Evolutionary conservation across 768 basidiomycete genomes (phyloP).

Genomic region (Pisolithus sp.): DNA sequence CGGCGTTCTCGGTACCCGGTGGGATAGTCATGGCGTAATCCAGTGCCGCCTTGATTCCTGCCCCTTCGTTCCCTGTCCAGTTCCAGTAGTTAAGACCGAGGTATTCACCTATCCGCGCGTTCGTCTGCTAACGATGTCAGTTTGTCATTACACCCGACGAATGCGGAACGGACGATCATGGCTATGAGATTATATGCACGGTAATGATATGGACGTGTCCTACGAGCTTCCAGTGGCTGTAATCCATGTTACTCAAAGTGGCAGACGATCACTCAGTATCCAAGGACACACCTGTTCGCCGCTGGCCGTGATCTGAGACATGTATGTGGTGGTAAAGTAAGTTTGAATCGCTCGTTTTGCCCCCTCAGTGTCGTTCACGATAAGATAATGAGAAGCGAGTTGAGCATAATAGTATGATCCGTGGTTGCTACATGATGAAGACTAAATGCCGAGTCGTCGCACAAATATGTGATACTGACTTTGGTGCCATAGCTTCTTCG

Average conservation of each 20-base stretch:
- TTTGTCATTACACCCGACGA: background rate
- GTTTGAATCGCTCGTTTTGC: slow-evolving; percentile 40
- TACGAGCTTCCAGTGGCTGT: slow-evolving; percentile 53
- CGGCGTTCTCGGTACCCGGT: slow-evolving; percentile 25
- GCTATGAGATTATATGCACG: slow-evolving; percentile 62
- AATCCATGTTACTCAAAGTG: background rate
- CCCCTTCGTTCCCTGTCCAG: slow-evolving; percentile 39
- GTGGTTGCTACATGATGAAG: slow-evolving; percentile 46
- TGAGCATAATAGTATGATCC: slow-evolving; percentile 61
- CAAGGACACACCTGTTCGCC: slow-evolving; percentile 47
- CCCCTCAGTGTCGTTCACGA: slow-evolving; percentile 44
- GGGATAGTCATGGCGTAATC: slow-evolving; percentile 49
- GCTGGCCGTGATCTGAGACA: slow-evolving; percentile 45
- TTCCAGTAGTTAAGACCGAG: slow-evolving; percentile 44
- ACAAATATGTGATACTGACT: slow-evolving; percentile 35
- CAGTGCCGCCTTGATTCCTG: slow-evolving; percentile 53
- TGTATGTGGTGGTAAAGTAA: slow-evolving; percentile 47
- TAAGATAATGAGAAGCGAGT: slow-evolving; percentile 47
- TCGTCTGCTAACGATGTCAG: slow-evolving; percentile 34
- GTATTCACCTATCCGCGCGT: slow-evolving; percentile 47
- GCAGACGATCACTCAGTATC: background rate
- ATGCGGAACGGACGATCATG: slow-evolving; percentile 45
- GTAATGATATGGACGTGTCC: slow-evolving; percentile 63
- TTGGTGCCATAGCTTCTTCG: slow-evolving; percentile 39
- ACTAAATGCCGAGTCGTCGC: background rate